Evolutionary conservation across 306 rosid genomes (phyloP).

Genomic region (Quercus rubra): DNA sequence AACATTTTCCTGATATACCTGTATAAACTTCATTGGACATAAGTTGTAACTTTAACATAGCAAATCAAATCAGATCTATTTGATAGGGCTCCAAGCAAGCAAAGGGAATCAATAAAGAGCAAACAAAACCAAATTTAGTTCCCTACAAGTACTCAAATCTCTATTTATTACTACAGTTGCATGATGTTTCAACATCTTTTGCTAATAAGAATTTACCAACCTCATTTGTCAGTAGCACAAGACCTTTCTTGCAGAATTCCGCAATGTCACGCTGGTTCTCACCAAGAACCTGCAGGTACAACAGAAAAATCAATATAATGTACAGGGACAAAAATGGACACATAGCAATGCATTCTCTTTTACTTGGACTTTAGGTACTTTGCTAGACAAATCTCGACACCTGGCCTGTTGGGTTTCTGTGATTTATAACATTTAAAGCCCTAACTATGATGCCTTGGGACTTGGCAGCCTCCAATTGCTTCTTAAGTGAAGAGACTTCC

Average conservation of each 20-base stretch:
- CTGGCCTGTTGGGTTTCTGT: conserved; percentile 52
- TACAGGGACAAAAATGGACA: too few species aligned
- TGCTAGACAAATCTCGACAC: conserved; percentile 13
- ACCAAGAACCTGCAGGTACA: too few species aligned
- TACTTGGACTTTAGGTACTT: too few species aligned
- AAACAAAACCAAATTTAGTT: too few species aligned
- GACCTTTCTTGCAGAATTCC: conserved; percentile 78
- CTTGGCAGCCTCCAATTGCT: too few species aligned
- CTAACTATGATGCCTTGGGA: too few species aligned
- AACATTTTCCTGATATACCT: conserved; percentile 34
- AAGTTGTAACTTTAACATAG: background rate
- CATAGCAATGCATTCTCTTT: too few species aligned
- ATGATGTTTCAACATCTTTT: background rate
- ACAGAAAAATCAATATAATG: too few species aligned
- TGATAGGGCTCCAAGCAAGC: too few species aligned
- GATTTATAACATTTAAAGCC: too few species aligned
- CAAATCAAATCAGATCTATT: background rate
- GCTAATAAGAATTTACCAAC: conserved; percentile 31
- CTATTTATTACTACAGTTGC: background rate
- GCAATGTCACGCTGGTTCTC: conserved; percentile 42
- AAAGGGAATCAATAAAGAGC: too few species aligned
- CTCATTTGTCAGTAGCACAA: conserved; percentile 97
- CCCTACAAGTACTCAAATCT: too few species aligned
- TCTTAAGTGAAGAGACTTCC: conserved; percentile 32
- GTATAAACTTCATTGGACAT: conserved; percentile 1